Evolutionary conservation across 1,284 basidiomycete species (phyloP), one percentile per base, ranked within the genome.

Genomic region (Erythrobasidium hasegawianum): DNA sequence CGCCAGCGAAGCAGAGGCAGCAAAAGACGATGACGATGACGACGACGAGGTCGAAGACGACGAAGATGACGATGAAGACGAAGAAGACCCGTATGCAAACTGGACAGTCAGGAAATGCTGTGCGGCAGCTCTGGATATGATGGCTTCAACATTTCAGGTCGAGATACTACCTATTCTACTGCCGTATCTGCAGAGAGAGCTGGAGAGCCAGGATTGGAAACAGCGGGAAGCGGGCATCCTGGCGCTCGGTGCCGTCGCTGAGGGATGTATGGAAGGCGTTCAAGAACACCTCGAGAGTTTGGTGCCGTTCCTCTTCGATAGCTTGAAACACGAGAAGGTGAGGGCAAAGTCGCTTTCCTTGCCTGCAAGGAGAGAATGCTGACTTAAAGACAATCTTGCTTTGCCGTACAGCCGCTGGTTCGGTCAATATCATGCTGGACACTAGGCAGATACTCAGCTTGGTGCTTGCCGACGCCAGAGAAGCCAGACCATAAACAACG

Each of bases 371-470:
- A n/a, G n/a, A n/a, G n/a, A 33, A 11, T 33, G 11, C 33, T 33
- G 33, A 33, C n/a, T n/a, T n/a, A n/a, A n/a, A n/a, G n/a, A n/a
- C n/a, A n/a, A n/a, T n/a, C n/a, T n/a, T n/a, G n/a, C n/a, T n/a
- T n/a, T n/a, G n/a, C n/a, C n/a, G 33, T 11, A 8, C 74, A 93
- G 88, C 95, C 96, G 33, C 85, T 98, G 33, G 91, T 99, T 5
- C 88, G 96, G 59, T 97, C 94, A 13, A 99, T 99, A 77, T 93
- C 95, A 16, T 99, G 96, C 78, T 99, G 96, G 96, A 97, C 95
- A 0, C 83, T 99, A 16, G 94, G 95, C n/a, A 87, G 96, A 56
- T 99, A 99, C 79, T 92, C 95, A 40, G 90, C 87, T 75, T 98
- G 96, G 96, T 91, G 89, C 61, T 80, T 83, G 71, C 89, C 88